A percentile compares a stretch with the other conserved stretches of the same genome.
These are phyloP conservation scores for Ophiosphaerella herpotricha DNA, from an alignment of 2,329 filamentous ascomycete genomes.

Conservation along the genomic window DNA sequence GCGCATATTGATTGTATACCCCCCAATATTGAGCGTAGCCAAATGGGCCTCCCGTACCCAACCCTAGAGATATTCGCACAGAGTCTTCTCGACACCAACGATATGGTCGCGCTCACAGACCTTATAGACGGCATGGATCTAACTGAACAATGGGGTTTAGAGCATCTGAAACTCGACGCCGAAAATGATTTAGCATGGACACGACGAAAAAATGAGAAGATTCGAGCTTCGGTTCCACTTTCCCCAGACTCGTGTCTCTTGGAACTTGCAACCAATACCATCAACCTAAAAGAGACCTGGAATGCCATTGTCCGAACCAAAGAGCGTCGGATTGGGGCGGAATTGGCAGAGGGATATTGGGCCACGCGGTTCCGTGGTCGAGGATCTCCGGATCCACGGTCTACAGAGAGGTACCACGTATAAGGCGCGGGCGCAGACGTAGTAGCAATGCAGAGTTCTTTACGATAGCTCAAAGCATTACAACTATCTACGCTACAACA, in stretches of 20 bases:
- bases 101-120: not conserved
- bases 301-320: not conserved
- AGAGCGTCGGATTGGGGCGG: slow-evolving; percentile 1
- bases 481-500: too few relatives aligned
- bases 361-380: slow-evolving; percentile 1
- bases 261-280: not conserved
- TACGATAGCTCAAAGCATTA: too few relatives aligned
- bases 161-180: slow-evolving; percentile 1
- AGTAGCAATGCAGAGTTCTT: too few relatives aligned
- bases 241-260: not conserved
- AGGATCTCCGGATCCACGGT: not conserved
- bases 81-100: slow-evolving; percentile 4
- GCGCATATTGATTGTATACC: slow-evolving; percentile 1
- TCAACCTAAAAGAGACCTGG: slow-evolving; percentile 2
- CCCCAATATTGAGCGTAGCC: slow-evolving; percentile 2
- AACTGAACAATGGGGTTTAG: slow-evolving; percentile 2
- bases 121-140: slow-evolving; percentile 1
- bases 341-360: not conserved
- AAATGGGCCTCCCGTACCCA: slow-evolving; percentile 3
- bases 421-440: not conserved
- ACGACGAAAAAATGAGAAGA: slow-evolving; percentile 3
- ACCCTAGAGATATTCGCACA: slow-evolving; percentile 2
- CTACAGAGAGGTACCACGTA: not conserved
- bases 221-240: slow-evolving; percentile 1
- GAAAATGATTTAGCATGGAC: slow-evolving; percentile 3